Evolutionary conservation across 768 basidiomycete genomes (phyloP).

Genomic region (Kwoniella dendrophila): DNA sequence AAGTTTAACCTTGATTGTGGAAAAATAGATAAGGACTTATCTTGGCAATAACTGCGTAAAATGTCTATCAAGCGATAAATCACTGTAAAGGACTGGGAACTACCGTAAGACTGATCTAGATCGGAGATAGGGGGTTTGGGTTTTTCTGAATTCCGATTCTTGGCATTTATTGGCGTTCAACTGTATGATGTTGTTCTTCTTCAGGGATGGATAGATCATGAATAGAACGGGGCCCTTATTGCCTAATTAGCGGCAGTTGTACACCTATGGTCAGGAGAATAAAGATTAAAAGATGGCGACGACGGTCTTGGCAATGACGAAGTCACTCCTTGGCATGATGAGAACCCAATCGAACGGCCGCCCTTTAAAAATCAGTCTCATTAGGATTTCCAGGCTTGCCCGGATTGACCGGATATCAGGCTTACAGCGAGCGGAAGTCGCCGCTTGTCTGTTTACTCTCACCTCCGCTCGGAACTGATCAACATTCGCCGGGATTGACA

Average conservation of each 20-base stretch:
- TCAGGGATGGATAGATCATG: background rate
- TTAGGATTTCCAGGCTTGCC: no score
- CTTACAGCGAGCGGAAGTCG: background rate
- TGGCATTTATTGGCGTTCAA: background rate
- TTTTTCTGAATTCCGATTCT: no score
- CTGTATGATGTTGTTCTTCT: background rate
- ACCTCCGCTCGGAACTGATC: no score
- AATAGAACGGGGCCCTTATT: conserved; percentile 1
- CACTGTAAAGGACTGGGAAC: no score
- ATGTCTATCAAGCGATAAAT: no score
- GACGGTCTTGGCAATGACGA: conserved; percentile 10
- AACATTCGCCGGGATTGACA: no score
- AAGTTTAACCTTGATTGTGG: no score
- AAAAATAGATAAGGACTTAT: no score
- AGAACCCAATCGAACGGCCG: background rate
- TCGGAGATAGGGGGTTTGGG: no score
- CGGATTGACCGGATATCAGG: background rate
- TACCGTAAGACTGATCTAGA: no score
- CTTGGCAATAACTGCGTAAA: no score
- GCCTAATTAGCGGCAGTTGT: background rate
- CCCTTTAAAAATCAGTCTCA: background rate
- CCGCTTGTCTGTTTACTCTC: background rate
- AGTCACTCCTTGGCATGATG: background rate
- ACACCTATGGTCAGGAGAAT: background rate
- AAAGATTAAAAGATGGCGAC: background rate